A percentile compares a stretch with the other conserved stretches of the same genome.
phyloP scores from a whole-genome alignment of 192 early-diverging fungal genomes.

The Coemansia sp. region DNA sequence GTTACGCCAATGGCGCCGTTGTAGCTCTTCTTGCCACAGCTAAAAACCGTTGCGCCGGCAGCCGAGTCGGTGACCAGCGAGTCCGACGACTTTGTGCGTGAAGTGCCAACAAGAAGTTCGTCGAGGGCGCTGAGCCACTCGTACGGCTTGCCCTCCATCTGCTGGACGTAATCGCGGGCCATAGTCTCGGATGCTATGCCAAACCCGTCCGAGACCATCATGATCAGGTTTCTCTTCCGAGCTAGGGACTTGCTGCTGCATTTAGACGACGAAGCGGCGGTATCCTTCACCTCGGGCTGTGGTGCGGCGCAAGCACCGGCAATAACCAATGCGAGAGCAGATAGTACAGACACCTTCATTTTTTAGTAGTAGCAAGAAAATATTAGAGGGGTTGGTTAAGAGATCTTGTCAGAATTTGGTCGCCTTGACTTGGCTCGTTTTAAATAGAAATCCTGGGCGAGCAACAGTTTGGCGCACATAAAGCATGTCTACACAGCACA shows the following conservation, averaged over 20 bases:
- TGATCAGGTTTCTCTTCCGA: constrained; percentile 56
- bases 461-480: neutral
- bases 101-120: constrained; percentile 53
- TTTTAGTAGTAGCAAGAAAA: neutral
- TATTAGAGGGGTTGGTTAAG: too few relatives aligned
- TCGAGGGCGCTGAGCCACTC: constrained; percentile 55
- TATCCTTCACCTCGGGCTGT: neutral
- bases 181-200: constrained; percentile 63
- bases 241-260: neutral
- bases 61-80: constrained; percentile 64
- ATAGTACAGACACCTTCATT: constrained; percentile 12
- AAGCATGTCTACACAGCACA: neutral
- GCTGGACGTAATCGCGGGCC: constrained; percentile 52
- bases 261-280: neutral
- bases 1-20: constrained; percentile 62
- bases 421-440: neutral
- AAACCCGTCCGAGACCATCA: constrained; percentile 68
- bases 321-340: neutral
- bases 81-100: constrained; percentile 57
- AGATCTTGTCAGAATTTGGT: neutral
- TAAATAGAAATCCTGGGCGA: neutral
- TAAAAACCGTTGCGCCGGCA: constrained; percentile 63
- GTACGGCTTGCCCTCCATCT: constrained; percentile 8
- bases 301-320: constrained; percentile 8
- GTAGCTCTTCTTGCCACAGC: constrained; percentile 59